These are phyloP conservation scores for Jamesozyma hellenica DNA, from an alignment of 805 yeast species.

Conservation along the genomic window DNA sequence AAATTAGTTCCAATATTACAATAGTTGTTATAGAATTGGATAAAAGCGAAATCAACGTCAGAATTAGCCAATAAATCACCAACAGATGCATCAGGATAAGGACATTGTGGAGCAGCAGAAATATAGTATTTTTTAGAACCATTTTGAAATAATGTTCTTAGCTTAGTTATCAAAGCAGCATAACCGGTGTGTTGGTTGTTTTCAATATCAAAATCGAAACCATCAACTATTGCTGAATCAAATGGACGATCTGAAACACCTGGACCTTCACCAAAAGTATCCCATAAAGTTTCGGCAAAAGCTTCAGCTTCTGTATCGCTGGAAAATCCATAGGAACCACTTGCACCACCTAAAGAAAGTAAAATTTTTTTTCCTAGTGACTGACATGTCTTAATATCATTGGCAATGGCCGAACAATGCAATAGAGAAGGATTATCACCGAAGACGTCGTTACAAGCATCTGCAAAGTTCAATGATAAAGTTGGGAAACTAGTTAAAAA, in stretches of 20 bases:
- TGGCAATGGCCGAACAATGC: slow-evolving; percentile 46
- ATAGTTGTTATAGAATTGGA: slow-evolving; percentile 85
- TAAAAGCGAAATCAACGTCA: slow-evolving; percentile 67
- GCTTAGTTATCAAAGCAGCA: slow-evolving; percentile 44
- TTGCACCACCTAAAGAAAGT: slow-evolving; percentile 66
- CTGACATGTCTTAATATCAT: slow-evolving; percentile 71
- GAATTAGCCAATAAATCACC: slow-evolving; percentile 51
- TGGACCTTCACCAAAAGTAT: slow-evolving; percentile 53
- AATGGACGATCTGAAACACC: slow-evolving; percentile 51
- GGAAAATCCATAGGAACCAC: slow-evolving; percentile 78
- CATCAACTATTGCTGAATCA: slow-evolving; percentile 71
- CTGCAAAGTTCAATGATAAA: slow-evolving; percentile 47
- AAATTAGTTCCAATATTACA: slow-evolving; percentile 49
- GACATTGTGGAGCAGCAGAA: slow-evolving; percentile 91
- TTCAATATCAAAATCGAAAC: slow-evolving; percentile 90
- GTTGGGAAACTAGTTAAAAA: slow-evolving; percentile 58
- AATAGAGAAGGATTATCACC: slow-evolving; percentile 31
- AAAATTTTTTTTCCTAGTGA: slow-evolving; percentile 64
- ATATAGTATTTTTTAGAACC: slow-evolving; percentile 57
- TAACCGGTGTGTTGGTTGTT: slow-evolving; percentile 54
- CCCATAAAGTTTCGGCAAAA: slow-evolving; percentile 52
- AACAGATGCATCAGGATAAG: slow-evolving; percentile 65
- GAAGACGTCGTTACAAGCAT: slow-evolving; percentile 33
- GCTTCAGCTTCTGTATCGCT: slow-evolving; percentile 59
- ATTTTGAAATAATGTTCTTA: slow-evolving; percentile 43